phyloP scores from a whole-genome alignment of 1,284 basidiomycete genomes.

The Hypsizygus ulmarius region DNA sequence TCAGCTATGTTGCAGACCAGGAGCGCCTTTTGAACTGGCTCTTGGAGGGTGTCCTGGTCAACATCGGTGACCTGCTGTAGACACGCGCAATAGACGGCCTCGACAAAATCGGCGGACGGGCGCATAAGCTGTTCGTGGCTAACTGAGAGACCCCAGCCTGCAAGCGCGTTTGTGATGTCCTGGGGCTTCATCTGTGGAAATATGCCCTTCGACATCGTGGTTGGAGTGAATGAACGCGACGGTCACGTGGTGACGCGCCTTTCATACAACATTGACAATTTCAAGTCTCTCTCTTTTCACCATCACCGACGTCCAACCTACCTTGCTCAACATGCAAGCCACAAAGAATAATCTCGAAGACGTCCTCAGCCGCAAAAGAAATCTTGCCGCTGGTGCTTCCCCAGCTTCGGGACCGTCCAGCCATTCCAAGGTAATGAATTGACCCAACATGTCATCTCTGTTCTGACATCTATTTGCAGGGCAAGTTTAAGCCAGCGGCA shows the following conservation, averaged over 20 bases:
- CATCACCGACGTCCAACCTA: background rate
- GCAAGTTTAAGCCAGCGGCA: slow-evolving; percentile 17
- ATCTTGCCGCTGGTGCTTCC: slow-evolving; percentile 10
- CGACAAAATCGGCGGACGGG: slow-evolving; percentile 70
- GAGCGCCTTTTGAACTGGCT: slow-evolving; percentile 56
- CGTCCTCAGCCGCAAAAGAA: slow-evolving; percentile 29
- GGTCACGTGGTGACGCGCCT: slow-evolving; percentile 30
- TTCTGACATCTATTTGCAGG: slow-evolving; percentile 4
- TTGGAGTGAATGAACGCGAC: slow-evolving; percentile 18
- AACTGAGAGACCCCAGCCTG: slow-evolving; percentile 64
- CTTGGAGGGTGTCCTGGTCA: slow-evolving; percentile 55
- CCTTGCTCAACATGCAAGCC: slow-evolving; percentile 19
- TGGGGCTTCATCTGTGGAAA: slow-evolving; percentile 62
- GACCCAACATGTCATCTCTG: background rate
- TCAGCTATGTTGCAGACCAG: slow-evolving; percentile 50
- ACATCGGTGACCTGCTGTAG: slow-evolving; percentile 71
- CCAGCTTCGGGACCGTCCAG: slow-evolving; percentile 1
- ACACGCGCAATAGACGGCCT: slow-evolving; percentile 64
- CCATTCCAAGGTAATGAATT: slow-evolving; percentile 13
- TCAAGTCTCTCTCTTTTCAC: slow-evolving; percentile 6
- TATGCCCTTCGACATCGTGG: slow-evolving; percentile 40
- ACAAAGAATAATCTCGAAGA: slow-evolving; percentile 40
- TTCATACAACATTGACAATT: background rate
- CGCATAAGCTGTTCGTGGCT: slow-evolving; percentile 67
- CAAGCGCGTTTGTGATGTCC: slow-evolving; percentile 61